These are phyloP conservation scores for Lachnellula willkommii DNA, from an alignment of 2,329 filamentous ascomycete species.

Conservation along the genomic window DNA sequence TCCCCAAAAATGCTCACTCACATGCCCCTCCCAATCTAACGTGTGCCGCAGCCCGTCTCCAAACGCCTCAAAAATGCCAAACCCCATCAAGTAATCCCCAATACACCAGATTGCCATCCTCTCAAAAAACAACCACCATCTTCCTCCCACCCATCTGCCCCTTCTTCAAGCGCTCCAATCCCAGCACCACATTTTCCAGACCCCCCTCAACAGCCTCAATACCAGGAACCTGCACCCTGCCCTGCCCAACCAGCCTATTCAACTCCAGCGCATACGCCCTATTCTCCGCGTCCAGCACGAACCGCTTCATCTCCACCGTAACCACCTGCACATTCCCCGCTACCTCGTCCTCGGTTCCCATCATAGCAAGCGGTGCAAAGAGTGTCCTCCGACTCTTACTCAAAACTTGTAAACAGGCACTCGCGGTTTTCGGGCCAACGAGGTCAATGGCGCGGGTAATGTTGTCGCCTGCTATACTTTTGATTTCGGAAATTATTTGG, in stretches of 20 bases:
- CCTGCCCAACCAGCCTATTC: conserved; percentile 30
- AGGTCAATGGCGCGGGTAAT: conserved; percentile 36
- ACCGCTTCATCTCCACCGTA: conserved; percentile 38
- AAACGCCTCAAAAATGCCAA: too few species aligned
- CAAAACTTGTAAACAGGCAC: conserved; percentile 27
- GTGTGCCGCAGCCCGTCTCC: too few species aligned
- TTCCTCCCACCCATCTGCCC: conserved; percentile 34
- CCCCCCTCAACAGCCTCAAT: conserved; percentile 34
- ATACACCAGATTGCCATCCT: too few species aligned
- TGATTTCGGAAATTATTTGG: conserved; percentile 33
- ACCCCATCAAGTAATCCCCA: too few species aligned
- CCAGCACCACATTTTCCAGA: conserved; percentile 28
- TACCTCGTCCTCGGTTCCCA: conserved; percentile 24
- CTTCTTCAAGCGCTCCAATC: conserved; percentile 32
- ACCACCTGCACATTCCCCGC: conserved; percentile 31
- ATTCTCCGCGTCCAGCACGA: conserved; percentile 32
- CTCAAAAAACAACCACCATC: conserved; percentile 28
- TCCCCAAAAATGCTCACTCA: too few species aligned
- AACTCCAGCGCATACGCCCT: conserved; percentile 30
- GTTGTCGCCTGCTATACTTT: conserved; percentile 19
- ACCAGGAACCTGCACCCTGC: conserved; percentile 29
- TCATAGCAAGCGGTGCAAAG: conserved; percentile 36
- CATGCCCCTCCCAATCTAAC: too few species aligned
- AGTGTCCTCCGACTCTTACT: conserved; percentile 22
- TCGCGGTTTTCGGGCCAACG: conserved; percentile 34